Evolutionary conservation across 306 rosid genomes (phyloP).

Genomic region (Begonia fuchsioides): DNA sequence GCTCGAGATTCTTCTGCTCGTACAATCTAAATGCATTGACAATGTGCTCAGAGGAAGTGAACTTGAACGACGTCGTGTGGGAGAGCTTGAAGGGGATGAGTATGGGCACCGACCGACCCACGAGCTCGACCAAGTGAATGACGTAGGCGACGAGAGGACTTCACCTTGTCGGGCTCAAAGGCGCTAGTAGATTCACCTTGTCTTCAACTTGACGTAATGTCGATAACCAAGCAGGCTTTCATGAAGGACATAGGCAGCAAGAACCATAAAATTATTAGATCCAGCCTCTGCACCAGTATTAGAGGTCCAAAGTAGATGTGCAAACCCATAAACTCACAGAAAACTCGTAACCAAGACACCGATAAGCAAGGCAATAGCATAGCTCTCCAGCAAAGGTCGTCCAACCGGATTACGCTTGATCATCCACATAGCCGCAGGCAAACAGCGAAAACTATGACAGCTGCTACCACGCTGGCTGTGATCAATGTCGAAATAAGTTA

Average conservation of each 20-base stretch:
- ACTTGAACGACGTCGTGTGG: neutral
- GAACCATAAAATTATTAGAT: slow-evolving; percentile 13
- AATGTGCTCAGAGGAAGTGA: slow-evolving; percentile 7
- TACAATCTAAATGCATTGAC: slow-evolving; percentile 16
- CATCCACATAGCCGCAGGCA: slow-evolving; percentile 15
- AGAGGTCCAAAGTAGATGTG: slow-evolving; percentile 17
- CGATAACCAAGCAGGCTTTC: slow-evolving; percentile 11
- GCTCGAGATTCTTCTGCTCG: slow-evolving; percentile 6
- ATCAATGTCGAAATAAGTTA: neutral
- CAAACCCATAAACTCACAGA: slow-evolving; percentile 12
- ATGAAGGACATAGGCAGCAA: slow-evolving; percentile 21
- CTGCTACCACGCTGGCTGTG: neutral
- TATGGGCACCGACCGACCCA: slow-evolving; percentile 12
- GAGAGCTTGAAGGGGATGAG: slow-evolving; percentile 15
- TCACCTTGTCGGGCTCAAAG: slow-evolving; percentile 14
- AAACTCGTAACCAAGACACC: slow-evolving; percentile 14
- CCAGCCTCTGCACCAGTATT: slow-evolving; percentile 17
- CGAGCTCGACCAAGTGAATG: slow-evolving; percentile 19
- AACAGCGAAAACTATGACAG: slow-evolving; percentile 7
- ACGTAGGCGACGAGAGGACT: slow-evolving; percentile 13
- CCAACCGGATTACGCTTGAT: slow-evolving; percentile 6
- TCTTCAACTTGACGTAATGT: slow-evolving; percentile 2
- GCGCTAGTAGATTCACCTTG: slow-evolving; percentile 27
- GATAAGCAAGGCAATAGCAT: slow-evolving; percentile 2
- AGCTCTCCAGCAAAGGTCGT: slow-evolving; percentile 10